Evolutionary conservation across 305 asterid genomes (phyloP).

Genomic region (Solanum hybrid): DNA sequence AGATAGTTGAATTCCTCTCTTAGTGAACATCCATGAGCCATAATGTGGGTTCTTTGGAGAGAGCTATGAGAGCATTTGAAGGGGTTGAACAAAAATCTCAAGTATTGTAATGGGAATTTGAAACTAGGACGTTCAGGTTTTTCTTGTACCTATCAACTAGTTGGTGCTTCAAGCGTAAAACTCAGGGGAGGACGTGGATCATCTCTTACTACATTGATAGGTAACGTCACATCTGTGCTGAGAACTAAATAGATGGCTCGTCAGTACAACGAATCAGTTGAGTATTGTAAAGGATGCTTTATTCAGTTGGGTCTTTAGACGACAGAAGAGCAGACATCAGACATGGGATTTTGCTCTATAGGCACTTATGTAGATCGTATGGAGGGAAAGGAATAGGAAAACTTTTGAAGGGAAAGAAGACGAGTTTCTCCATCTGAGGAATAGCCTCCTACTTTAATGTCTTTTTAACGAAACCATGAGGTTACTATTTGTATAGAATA

Average conservation of each 20-base stretch:
- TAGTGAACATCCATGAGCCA: not conserved
- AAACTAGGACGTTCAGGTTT: not conserved
- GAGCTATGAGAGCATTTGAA: not conserved
- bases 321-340: not conserved
- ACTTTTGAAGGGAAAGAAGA: not conserved
- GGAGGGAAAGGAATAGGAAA: not conserved
- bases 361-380: not conserved
- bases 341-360: not conserved
- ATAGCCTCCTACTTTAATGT: not conserved
- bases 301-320: not conserved
- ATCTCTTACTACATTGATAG: not conserved
- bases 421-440: not conserved
- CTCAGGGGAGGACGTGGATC: not conserved
- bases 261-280: not conserved
- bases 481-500: not conserved
- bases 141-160: not conserved
- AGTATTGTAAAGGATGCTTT: not conserved
- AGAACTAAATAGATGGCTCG: not conserved
- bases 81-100: not conserved
- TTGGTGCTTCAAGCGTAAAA: not conserved
- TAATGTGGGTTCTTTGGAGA: not conserved
- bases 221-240: not conserved
- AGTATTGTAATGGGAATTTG: not conserved
- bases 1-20: not conserved
- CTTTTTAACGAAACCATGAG: not conserved